phyloP scores from a whole-genome alignment of 495 filamentous ascomycete genomes.

The Cudoniella acicularis region DNA sequence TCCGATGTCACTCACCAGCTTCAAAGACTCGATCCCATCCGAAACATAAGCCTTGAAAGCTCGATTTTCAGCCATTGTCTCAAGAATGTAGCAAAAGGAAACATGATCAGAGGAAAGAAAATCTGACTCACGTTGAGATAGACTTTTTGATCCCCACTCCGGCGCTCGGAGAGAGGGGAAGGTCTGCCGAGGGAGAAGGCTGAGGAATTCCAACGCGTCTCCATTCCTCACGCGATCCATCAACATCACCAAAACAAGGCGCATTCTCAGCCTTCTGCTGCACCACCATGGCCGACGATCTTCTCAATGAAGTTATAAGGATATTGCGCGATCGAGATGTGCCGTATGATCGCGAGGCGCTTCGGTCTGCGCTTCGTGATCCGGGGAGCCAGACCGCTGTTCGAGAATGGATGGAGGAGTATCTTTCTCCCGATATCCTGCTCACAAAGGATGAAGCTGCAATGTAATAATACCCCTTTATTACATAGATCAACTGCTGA shows the following conservation, averaged over 20 bases:
- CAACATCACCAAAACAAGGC: constrained; percentile 10
- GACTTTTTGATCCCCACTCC: background rate
- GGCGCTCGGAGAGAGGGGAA: background rate
- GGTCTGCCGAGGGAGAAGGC: background rate
- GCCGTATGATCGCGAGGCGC: constrained; percentile 21
- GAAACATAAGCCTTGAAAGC: constrained; percentile 1
- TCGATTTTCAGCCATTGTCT: constrained; percentile 8
- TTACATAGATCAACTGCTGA: constrained; percentile 1
- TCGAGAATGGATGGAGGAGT: constrained; percentile 35
- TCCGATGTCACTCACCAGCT: constrained; percentile 13
- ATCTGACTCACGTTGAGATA: constrained; percentile 1
- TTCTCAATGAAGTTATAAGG: constrained; percentile 16
- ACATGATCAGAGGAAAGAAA: background rate
- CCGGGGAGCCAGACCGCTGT: constrained; percentile 25
- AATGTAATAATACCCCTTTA: constrained; percentile 31
- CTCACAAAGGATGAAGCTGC: constrained; percentile 39
- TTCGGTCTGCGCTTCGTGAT: constrained; percentile 21
- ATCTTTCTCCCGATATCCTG: constrained; percentile 40
- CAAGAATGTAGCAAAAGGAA: background rate
- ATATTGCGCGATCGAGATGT: constrained; percentile 26
- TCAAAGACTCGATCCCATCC: constrained; percentile 16
- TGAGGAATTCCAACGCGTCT: background rate
- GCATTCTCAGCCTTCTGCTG: constrained; percentile 11
- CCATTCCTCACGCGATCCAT: background rate
- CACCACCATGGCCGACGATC: constrained; percentile 20